Evolutionary conservation across 2,329 filamentous ascomycete genomes (phyloP).

Genomic region (Thelonectria blattea): DNA sequence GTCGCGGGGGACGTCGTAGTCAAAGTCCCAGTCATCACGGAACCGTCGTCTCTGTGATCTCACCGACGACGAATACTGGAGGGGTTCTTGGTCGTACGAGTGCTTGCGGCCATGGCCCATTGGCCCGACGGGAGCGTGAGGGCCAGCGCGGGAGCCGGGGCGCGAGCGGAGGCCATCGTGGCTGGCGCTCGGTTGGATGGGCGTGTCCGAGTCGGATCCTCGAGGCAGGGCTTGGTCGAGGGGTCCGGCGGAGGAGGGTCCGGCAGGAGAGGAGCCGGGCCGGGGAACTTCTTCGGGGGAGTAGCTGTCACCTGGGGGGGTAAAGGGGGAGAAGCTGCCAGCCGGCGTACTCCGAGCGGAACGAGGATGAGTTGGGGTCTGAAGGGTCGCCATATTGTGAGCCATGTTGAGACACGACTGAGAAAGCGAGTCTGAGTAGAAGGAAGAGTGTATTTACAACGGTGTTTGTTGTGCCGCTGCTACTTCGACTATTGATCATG

Average conservation of each 20-base stretch:
- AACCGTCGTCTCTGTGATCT: slow-evolving; percentile 31
- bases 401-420: not conserved
- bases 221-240: slow-evolving; percentile 11
- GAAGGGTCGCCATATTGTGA: slow-evolving; percentile 31
- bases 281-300: slow-evolving; percentile 21
- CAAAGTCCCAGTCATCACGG: slow-evolving; percentile 36
- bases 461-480: not conserved
- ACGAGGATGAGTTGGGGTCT: slow-evolving; percentile 24
- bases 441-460: not conserved
- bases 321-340: slow-evolving; percentile 25
- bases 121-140: slow-evolving; percentile 19
- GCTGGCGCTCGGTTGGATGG: slow-evolving; percentile 29
- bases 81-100: slow-evolving; percentile 32
- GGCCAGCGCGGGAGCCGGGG: slow-evolving; percentile 28
- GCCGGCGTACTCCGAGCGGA: slow-evolving; percentile 37
- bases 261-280: slow-evolving; percentile 24
- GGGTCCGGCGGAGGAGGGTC: slow-evolving; percentile 24
- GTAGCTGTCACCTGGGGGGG: slow-evolving; percentile 20
- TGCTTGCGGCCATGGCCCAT: slow-evolving; percentile 22
- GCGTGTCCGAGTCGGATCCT: slow-evolving; percentile 29
- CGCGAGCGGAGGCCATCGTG: slow-evolving; percentile 29
- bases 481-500: not conserved
- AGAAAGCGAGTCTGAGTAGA: not conserved
- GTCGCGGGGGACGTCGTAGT: slow-evolving; percentile 26
- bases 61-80: slow-evolving; percentile 31